Conservation (phyloP, 2,329 filamentous ascomycete genomes). For the Ophiostoma sp. region DNA sequence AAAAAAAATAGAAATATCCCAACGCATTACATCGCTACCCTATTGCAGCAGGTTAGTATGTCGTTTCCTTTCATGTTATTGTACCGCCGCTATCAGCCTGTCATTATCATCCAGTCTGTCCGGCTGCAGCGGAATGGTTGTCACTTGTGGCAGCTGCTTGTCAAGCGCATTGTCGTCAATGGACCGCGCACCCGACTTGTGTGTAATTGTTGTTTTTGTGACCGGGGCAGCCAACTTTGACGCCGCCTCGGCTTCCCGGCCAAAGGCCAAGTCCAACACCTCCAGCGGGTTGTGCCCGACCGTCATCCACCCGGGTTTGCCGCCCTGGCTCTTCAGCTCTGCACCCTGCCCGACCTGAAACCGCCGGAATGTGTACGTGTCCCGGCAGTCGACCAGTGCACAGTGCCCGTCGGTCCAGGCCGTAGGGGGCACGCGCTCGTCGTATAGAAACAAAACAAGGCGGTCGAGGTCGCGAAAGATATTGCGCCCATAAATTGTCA, state of each 20-base stretch:
- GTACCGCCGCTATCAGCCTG: background rate
- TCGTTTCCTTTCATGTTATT: background rate
- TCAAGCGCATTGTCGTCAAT: no score
- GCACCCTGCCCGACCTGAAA: conserved; percentile 24
- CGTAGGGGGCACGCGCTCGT: conserved; percentile 16
- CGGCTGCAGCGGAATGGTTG: background rate
- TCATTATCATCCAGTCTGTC: background rate
- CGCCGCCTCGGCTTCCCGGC: conserved; percentile 11
- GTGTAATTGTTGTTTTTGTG: background rate
- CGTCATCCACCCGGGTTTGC: conserved; percentile 19
- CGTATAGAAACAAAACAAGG: conserved; percentile 26
- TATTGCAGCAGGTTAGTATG: no score
- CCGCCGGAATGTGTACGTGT: conserved; percentile 24
- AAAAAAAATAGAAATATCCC: background rate
- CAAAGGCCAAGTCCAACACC: conserved; percentile 27
- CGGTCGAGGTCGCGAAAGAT: conserved; percentile 27
- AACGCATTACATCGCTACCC: background rate
- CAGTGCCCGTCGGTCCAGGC: conserved; percentile 24
- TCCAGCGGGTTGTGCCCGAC: conserved; percentile 24
- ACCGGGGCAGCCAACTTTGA: background rate
- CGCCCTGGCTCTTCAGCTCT: conserved; percentile 15
- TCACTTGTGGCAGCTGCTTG: background rate
- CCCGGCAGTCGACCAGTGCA: conserved; percentile 25
- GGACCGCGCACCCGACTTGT: background rate
- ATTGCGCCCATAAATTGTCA: conserved; percentile 26